These are phyloP conservation scores for Euphorbia celastroides DNA, from an alignment of 441 rosid genomes.

Conservation along the genomic window DNA sequence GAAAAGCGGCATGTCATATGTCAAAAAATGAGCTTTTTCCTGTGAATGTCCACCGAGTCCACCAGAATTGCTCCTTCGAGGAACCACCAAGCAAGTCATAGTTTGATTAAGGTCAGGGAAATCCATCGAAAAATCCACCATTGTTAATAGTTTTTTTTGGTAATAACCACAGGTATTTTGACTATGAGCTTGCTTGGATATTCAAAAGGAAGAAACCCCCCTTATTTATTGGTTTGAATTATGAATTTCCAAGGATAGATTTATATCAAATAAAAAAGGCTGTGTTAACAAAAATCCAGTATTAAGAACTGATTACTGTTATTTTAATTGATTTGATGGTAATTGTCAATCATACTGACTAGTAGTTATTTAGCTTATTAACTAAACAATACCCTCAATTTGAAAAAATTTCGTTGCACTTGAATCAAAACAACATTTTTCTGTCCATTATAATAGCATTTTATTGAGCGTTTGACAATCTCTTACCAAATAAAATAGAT, in stretches of 20 bases:
- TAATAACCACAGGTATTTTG: too few species aligned
- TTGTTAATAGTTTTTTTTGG: too few species aligned
- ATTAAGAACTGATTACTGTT: not conserved
- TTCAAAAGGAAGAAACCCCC: not conserved
- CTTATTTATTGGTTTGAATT: not conserved
- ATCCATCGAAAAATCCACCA: not conserved
- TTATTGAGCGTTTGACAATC: too few species aligned
- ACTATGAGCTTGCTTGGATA: not conserved
- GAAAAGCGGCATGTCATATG: not conserved
- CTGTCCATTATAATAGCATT: too few species aligned
- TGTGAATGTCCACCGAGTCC: not conserved
- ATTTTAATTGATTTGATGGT: not conserved
- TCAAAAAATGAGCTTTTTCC: not conserved
- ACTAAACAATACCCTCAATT: too few species aligned
- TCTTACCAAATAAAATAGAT: too few species aligned
- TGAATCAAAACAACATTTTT: too few species aligned
- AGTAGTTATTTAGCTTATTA: too few species aligned
- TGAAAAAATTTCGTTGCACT: too few species aligned
- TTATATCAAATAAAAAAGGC: too few species aligned
- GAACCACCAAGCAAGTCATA: not conserved
- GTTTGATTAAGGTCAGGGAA: not conserved
- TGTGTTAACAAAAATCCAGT: not conserved
- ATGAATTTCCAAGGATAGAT: not conserved
- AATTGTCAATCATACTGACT: not conserved
- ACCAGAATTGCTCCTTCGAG: not conserved